phyloP scores from a whole-genome alignment of 306 rosid genomes.

The Rosa lucieae region DNA sequence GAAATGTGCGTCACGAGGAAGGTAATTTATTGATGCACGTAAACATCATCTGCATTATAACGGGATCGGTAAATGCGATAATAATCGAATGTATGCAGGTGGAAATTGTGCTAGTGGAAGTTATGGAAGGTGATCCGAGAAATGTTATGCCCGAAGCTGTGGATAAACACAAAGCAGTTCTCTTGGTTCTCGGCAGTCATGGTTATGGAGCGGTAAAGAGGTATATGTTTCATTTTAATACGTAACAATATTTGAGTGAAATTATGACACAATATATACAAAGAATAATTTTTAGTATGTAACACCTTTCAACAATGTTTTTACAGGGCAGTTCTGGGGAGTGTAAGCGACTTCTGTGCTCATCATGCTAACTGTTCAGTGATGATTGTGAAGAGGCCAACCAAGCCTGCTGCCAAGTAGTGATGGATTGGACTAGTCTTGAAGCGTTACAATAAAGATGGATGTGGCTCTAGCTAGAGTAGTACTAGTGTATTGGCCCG shows the following conservation, averaged over 20 bases:
- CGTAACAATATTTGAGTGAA: not conserved
- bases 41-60: not conserved
- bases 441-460: not conserved
- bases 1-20: slow-evolving; percentile 28
- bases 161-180: slow-evolving; percentile 28
- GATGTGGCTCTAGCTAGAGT: not conserved
- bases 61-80: not conserved
- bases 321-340: slow-evolving; percentile 34
- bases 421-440: not conserved
- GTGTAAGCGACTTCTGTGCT: slow-evolving; percentile 38
- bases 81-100: slow-evolving; percentile 22
- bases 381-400: slow-evolving; percentile 34
- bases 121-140: slow-evolving; percentile 42
- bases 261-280: too few relatives aligned
- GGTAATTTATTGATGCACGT: not conserved
- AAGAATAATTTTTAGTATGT: not conserved
- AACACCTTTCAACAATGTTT: not conserved
- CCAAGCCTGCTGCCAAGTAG: slow-evolving; percentile 7
- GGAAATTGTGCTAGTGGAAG: slow-evolving; percentile 24
- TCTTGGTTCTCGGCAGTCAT: slow-evolving; percentile 42
- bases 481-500: not conserved
- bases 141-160: slow-evolving; percentile 31
- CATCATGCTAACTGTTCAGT: slow-evolving; percentile 37
- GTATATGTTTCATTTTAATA: not conserved
- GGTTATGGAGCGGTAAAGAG: slow-evolving; percentile 39